Evolutionary conservation across 2,329 filamentous ascomycete species (phyloP).

Genomic region (Sporothrix dimorphospora): DNA sequence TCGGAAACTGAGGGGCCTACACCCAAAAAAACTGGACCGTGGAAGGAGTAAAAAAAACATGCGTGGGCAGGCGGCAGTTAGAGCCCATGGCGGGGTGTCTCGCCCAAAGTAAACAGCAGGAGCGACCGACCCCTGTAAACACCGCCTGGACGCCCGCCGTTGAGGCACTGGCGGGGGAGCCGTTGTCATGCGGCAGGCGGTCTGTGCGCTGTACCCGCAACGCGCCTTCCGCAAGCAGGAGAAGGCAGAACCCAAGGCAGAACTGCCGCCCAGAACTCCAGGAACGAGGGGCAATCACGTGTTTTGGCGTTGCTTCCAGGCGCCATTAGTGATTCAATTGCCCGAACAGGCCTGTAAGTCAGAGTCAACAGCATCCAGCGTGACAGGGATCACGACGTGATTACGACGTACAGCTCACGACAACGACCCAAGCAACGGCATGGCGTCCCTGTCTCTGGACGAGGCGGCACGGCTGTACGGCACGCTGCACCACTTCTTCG

Average conservation of each 20-base stretch:
- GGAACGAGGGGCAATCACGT: conserved; percentile 29
- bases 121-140: conserved; percentile 5
- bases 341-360: conserved; percentile 17
- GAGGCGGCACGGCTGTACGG: conserved; percentile 61
- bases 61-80: conserved; percentile 12
- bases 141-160: not conserved
- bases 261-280: not conserved
- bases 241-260: not conserved
- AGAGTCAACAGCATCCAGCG: not conserved
- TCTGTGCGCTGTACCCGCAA: conserved; percentile 23
- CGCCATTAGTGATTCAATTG: not conserved
- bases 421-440: not conserved
- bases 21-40: not conserved
- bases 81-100: not conserved
- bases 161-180: not conserved
- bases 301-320: conserved; percentile 25
- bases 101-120: conserved; percentile 5
- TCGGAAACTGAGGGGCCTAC: conserved; percentile 10
- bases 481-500: conserved; percentile 78
- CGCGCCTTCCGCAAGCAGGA: not conserved
- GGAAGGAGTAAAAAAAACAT: conserved; percentile 17
- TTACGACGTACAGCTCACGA: not conserved
- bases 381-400: not conserved
- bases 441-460: conserved; percentile 26
- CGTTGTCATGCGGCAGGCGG: conserved; percentile 18